These are phyloP conservation scores for Ophiosphaerella narmari DNA, from an alignment of 2,329 filamentous ascomycete genomes.

Conservation along the genomic window DNA sequence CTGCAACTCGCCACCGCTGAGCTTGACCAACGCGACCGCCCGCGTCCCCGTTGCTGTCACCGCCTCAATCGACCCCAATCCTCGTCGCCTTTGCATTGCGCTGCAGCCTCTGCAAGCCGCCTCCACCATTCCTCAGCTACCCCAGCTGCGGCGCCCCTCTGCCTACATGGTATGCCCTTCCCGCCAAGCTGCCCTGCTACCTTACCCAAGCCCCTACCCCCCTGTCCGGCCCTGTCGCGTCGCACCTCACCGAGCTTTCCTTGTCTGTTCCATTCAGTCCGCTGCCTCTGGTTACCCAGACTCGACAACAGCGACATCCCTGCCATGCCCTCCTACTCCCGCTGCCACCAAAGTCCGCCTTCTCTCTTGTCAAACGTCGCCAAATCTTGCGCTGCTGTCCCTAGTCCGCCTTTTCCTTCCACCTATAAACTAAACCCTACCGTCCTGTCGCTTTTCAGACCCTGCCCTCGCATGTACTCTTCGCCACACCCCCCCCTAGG, in stretches of 20 bases:
- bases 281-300: slow-evolving; percentile 35
- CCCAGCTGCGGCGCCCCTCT: slow-evolving; percentile 42
- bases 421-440: slow-evolving; percentile 44
- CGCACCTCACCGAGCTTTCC: slow-evolving; percentile 29
- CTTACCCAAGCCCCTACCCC: slow-evolving; percentile 31
- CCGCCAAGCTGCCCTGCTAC: slow-evolving; percentile 44
- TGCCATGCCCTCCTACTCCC: slow-evolving; percentile 31
- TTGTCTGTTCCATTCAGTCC: slow-evolving; percentile 26
- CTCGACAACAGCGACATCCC: slow-evolving; percentile 38
- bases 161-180: slow-evolving; percentile 51
- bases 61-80: slow-evolving; percentile 35
- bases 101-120: slow-evolving; percentile 47
- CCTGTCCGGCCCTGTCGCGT: slow-evolving; percentile 40
- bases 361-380: slow-evolving; percentile 39
- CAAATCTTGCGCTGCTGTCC: slow-evolving; percentile 21
- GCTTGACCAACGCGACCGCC: slow-evolving; percentile 25
- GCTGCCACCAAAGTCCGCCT: slow-evolving; percentile 35
- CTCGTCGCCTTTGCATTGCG: slow-evolving; percentile 45
- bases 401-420: slow-evolving; percentile 39
- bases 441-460: slow-evolving; percentile 36
- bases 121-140: slow-evolving; percentile 35
- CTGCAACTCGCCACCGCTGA: slow-evolving; percentile 35
- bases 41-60: slow-evolving; percentile 30
- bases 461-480: slow-evolving; percentile 42
- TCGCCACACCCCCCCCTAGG: slow-evolving; percentile 24